Evolutionary conservation across 169 alveolate genomes (phyloP), one percentile per base, ranked within the genome.

Genomic region (Cryptosporidium bovis): DNA sequence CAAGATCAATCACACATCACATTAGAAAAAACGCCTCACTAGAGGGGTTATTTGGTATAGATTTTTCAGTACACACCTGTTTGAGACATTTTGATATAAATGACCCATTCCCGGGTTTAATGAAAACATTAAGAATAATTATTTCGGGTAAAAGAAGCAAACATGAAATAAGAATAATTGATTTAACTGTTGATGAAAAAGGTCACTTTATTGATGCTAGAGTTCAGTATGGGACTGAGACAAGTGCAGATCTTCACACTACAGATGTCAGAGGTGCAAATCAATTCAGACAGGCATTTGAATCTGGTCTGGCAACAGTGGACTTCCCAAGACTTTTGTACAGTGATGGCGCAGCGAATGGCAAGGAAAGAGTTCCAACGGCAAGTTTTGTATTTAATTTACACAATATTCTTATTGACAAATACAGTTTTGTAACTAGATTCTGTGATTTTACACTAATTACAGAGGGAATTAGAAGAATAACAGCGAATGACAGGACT

Each of bases 211-310:
- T 77, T 60, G 87, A 77, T 60, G 40, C 87, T 20, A 77, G 69
- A 60, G 87, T 77, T 29, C 87, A 77, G 24, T 77, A 77, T 40
- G 87, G 87, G 2, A 77, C 69, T 8, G 87, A 77, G 18, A 77
- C 87, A 34, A 77, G 71, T 62, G 71, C 58, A 29, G 87, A 77
- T 40, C 64, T 77, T 36, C 69, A 77, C 44, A 77, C 69, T 40
- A 77, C 87, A 18, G 87, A 77, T 77, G 87, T 77, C 3, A 56
- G 87, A 24, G 87, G 87, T 24, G 87, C 87, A 58, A 77, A 77
- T 27, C 87, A 77, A 46, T 77, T 77, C 50, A 77, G 87, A 77
- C 87, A 77, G 48, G 87, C 87, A n/a, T 77, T 77, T 77, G 87
- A 77, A 60, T 77, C 87, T 40, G 87, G 87, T 40, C 56, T 60